Conservation (phyloP, 352 stramenopile genomes). For the Blastocystis sp. region DNA sequence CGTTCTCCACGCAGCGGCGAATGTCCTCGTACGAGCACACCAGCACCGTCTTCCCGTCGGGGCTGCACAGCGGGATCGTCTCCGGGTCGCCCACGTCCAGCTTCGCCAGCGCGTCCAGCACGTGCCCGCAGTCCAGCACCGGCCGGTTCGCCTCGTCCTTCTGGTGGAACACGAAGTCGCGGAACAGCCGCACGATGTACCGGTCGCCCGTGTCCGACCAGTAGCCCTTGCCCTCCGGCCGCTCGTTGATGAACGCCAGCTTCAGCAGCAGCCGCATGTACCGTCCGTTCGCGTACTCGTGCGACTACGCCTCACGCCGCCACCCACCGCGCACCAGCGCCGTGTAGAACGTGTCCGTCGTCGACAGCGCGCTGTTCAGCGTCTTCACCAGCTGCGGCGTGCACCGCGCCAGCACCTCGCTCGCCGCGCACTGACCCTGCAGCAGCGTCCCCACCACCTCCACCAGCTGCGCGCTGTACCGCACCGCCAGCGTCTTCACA, state of each 20-base stretch:
- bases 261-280: conserved; percentile 78
- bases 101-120: conserved; percentile 81
- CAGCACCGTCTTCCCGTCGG: conserved; percentile 81
- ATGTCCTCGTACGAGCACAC: conserved; percentile 82
- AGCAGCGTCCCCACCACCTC: conserved; percentile 13
- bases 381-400: conserved; percentile 48
- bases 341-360: conserved; percentile 31
- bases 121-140: conserved; percentile 83
- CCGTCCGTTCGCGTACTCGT: conserved; percentile 80
- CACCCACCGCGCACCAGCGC: conserved; percentile 74
- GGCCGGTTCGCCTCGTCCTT: conserved; percentile 78
- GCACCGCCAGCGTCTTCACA: conserved; percentile 25
- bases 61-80: conserved; percentile 79
- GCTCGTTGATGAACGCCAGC: conserved; percentile 78
- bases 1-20: conserved; percentile 76
- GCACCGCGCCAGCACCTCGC: conserved; percentile 9
- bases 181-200: conserved; percentile 83
- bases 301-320: conserved; percentile 74
- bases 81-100: conserved; percentile 80
- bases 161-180: conserved; percentile 86
- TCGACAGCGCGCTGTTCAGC: conserved; percentile 62
- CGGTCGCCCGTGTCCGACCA: conserved; percentile 82
- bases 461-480: conserved; percentile 47
- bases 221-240: conserved; percentile 75
- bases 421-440: not conserved